Evolutionary conservation across 768 basidiomycete species (phyloP), one percentile per base, ranked within the genome.

Genomic region (Tricholoma bakamatsutake): DNA sequence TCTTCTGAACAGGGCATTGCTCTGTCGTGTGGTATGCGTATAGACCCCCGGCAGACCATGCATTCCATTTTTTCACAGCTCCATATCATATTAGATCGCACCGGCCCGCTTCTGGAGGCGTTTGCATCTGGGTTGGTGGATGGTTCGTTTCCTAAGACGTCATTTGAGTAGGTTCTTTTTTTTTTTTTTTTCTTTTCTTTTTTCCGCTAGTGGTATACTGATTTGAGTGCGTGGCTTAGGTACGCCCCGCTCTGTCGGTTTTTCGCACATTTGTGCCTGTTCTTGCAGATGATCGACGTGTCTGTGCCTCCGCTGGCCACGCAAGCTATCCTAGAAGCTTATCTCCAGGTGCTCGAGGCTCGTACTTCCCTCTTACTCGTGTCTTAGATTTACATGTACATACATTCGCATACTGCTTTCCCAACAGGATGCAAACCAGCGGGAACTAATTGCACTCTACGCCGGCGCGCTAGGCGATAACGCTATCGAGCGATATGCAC

Each of bases 241-340:
- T 88, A 88, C 63, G 75, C 83, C 0, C 77, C 80, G 0, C 80
- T 91, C 77, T 84, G 83, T 43, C 85, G 94, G 4, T 99, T 98
- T 73, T 97, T 96, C 64, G 88, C 94, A 0, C 96, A 99, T 65
- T 74, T 98, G 24, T 92, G 92, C 60, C 83, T 98, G 28, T 93
- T 87, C 71, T 77, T 97, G 4, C 85, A 89, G 59, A 82, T 93
- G 71, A 88, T 97, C 37, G 86, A 88, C 51, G 72, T 87, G 31
- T 67, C 82, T 0, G 81, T 92, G 0, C 88, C 94, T 0, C 83
- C 87, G 1, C 68, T 83, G 11, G 83, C 90, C 0, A 86, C 83
- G 0, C 92, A 96, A 64, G 71, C 80, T 33, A 92, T 99, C 52
- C 72, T 99, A 21, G 90, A 97, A 65, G 83, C 88, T 0, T 99